phyloP scores from a whole-genome alignment of 2,329 filamentous ascomycete species.

The Pochonia chlamydosporia region DNA sequence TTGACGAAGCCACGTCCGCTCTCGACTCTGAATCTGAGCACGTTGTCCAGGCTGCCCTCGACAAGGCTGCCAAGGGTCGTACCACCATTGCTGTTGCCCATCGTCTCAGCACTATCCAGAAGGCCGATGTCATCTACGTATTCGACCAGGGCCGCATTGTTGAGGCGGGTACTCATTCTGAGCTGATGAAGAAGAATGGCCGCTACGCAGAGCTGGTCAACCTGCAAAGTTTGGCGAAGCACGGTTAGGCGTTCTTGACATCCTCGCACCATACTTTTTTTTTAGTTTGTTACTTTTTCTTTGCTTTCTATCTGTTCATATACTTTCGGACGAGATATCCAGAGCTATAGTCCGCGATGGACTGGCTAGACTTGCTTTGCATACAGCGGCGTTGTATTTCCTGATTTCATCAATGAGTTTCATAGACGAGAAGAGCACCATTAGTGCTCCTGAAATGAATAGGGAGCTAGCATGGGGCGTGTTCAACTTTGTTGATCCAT shows the following conservation, averaged over 20 bases:
- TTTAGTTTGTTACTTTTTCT: not conserved
- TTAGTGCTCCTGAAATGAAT: not conserved
- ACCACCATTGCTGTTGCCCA: slow-evolving; percentile 95
- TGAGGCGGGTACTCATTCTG: slow-evolving; percentile 74
- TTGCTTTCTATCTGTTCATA: not conserved
- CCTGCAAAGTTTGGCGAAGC: slow-evolving; percentile 68
- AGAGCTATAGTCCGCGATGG: not conserved
- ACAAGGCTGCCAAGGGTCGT: slow-evolving; percentile 74
- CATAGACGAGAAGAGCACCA: not conserved
- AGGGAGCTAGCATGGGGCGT: not conserved
- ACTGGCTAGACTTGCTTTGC: slow-evolving; percentile 3
- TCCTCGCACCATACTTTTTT: no score
- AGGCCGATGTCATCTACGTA: slow-evolving; percentile 93
- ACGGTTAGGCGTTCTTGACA: slow-evolving; percentile 18
- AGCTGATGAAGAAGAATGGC: slow-evolving; percentile 64
- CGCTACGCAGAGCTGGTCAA: slow-evolving; percentile 76
- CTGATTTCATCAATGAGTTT: not conserved
- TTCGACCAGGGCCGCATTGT: slow-evolving; percentile 85
- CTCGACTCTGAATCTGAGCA: slow-evolving; percentile 74
- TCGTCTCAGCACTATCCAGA: slow-evolving; percentile 85
- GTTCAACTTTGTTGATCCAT: no score
- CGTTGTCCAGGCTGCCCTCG: slow-evolving; percentile 73
- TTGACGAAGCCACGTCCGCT: slow-evolving; percentile 76
- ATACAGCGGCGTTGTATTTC: not conserved
- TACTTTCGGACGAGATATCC: not conserved